Evolutionary conservation across 768 basidiomycete species (phyloP).

Genomic region (Termitomyces sp.): DNA sequence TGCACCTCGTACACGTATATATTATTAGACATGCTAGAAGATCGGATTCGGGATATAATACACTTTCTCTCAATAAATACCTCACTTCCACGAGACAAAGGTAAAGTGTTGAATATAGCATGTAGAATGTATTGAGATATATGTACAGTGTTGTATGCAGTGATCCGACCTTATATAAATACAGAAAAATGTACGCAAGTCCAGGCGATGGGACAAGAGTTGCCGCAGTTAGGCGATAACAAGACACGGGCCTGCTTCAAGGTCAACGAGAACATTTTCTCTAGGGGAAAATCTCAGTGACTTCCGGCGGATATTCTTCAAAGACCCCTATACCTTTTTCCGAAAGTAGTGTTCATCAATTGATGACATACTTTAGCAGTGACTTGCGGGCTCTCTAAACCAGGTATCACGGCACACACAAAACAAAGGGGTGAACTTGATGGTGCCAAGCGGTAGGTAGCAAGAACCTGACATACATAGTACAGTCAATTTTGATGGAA

Average conservation of each 20-base stretch:
- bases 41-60: not conserved
- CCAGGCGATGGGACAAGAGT: not conserved
- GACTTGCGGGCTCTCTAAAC: conserved; percentile 33
- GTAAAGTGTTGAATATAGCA: not conserved
- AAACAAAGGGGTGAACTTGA: conserved; percentile 56
- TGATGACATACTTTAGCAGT: conserved; percentile 37
- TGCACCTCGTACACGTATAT: too few relatives aligned
- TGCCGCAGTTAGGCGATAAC: conserved; percentile 40
- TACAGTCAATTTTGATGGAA: not conserved
- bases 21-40: too few relatives aligned
- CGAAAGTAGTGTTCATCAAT: conserved; percentile 37
- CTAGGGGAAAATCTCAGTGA: not conserved
- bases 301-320: not conserved
- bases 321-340: conserved; percentile 27
- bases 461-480: conserved; percentile 38
- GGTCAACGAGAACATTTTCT: conserved; percentile 33
- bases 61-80: not conserved
- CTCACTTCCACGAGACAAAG: not conserved
- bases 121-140: not conserved
- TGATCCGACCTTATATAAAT: conserved; percentile 6
- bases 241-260: conserved; percentile 46
- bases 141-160: conserved; percentile 1
- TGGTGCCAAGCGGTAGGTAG: conserved; percentile 59
- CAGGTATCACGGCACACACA: conserved; percentile 46
- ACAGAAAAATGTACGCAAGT: conserved; percentile 3